Base-by-base conservation (phyloP, 1,139 yeast genomes). In the Yamadazyma trypodendri region DNA sequence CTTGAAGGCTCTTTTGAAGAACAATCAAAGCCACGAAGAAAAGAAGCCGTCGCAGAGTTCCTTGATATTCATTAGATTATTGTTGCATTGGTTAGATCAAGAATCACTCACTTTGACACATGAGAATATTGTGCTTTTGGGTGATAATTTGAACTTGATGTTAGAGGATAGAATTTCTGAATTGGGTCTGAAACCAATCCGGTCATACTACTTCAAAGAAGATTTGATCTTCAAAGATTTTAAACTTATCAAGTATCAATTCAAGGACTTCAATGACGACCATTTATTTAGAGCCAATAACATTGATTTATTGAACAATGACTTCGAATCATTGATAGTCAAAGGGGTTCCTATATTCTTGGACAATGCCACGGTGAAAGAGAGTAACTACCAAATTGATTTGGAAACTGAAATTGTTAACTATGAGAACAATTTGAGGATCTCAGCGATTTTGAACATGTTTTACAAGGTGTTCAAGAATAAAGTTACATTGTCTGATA, bases 211-310 rank as follows among this genome's bases (percentile, higher is more conserved):
- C 40, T 83, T 81, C 50, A 58, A 64, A 30, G 92, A 84, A 49
- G 94, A 84, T 60, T 77, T 82, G 8, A 59, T 69, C 12, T 62
- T 81, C 43, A 76, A 77, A 43, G 89, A 81, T 41, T 81, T 79
- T 48, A 62, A 65, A 36, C 70, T 81, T 3, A 65, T 83, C 21
- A 72, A 69, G 28, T 73, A 62, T 48, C 73, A 72, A 42, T 65
- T 82, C 41, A 70, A 70, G 38, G 89, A 81, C 53, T 83, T 82
- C 50, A 68, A 79, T 45, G 87, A 81, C 51, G 67, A 67, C 14
- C 65, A 58, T 37, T 51, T 69, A 34, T 69, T 68, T 44, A 45
- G 46, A 20, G 45, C 61, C n/a, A 52, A 54, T 28, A 58, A 67
- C 40, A 52, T 58, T 27, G 53, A 67, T 40, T 49, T 64, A 21